phyloP scores from a whole-genome alignment of 352 stramenopile genomes.

The Globisporangium alternatum region DNA sequence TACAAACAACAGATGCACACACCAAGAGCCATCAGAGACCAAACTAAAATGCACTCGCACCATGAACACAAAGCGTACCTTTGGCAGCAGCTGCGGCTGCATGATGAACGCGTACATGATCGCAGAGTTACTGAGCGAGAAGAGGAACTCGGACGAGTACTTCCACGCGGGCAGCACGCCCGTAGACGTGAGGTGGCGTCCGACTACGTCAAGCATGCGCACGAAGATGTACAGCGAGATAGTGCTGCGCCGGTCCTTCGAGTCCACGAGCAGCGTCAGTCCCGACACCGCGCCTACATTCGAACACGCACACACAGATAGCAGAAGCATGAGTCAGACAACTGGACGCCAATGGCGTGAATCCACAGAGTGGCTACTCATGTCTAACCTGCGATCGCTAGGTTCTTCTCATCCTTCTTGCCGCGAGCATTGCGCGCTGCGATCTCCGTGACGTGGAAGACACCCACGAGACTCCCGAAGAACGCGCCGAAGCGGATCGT shows the following conservation, averaged over 20 bases:
- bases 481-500: constrained; percentile 81
- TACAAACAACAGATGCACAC: background rate
- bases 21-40: background rate
- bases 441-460: constrained; percentile 68
- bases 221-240: constrained; percentile 87
- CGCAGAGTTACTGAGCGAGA: constrained; percentile 66
- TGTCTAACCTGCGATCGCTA: constrained; percentile 46
- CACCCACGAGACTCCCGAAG: constrained; percentile 68
- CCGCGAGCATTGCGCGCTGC: constrained; percentile 38
- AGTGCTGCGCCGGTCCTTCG: constrained; percentile 51
- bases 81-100: constrained; percentile 61
- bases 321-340: background rate
- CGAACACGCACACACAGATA: background rate
- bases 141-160: constrained; percentile 74
- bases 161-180: constrained; percentile 47
- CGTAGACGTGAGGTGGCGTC: constrained; percentile 59
- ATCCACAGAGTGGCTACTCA: background rate
- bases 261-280: constrained; percentile 69
- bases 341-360: background rate
- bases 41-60: background rate
- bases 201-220: constrained; percentile 80
- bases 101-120: constrained; percentile 84
- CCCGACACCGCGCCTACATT: constrained; percentile 45
- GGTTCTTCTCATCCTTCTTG: constrained; percentile 49
- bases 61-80: constrained; percentile 30